A percentile compares a stretch with the other conserved stretches of the same genome.
Conservation (phyloP, 257 asterid species). For the Leonotis leonurus region DNA sequence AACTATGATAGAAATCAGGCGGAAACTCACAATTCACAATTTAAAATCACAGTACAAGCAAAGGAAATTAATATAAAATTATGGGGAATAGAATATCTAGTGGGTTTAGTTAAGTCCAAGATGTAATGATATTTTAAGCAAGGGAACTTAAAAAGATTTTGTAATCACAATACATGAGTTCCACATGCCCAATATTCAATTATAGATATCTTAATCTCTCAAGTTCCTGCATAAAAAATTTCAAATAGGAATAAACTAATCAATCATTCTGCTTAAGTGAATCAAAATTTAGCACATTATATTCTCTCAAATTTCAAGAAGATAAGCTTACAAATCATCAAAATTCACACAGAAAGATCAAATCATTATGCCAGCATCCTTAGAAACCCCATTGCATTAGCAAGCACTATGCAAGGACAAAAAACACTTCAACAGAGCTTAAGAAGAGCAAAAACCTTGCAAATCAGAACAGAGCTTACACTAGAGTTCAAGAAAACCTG, state of each 20-base stretch:
- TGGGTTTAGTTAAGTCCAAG: too few relatives aligned
- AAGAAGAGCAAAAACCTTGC: background rate
- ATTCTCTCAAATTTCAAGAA: background rate
- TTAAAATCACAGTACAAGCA: background rate
- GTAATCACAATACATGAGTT: background rate
- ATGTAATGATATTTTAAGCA: too few relatives aligned
- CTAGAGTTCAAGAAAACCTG: slow-evolving; percentile 28
- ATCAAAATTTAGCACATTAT: background rate
- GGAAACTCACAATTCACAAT: too few relatives aligned
- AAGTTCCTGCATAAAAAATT: background rate
- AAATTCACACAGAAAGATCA: background rate
- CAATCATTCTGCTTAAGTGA: background rate
- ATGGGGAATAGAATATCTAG: too few relatives aligned
- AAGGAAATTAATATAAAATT: background rate
- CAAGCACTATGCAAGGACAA: background rate
- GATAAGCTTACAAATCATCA: background rate
- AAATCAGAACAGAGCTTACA: slow-evolving; percentile 13
- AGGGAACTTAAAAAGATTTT: background rate
- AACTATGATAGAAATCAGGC: background rate
- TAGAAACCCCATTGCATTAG: slow-evolving; percentile 1
- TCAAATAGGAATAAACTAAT: too few relatives aligned
- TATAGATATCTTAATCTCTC: too few relatives aligned
- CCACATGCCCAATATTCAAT: background rate
- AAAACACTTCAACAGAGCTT: background rate
- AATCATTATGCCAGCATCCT: background rate